Base-by-base conservation (phyloP, 805 yeast species). In the Metschnikowia kunwiensis region DNA sequence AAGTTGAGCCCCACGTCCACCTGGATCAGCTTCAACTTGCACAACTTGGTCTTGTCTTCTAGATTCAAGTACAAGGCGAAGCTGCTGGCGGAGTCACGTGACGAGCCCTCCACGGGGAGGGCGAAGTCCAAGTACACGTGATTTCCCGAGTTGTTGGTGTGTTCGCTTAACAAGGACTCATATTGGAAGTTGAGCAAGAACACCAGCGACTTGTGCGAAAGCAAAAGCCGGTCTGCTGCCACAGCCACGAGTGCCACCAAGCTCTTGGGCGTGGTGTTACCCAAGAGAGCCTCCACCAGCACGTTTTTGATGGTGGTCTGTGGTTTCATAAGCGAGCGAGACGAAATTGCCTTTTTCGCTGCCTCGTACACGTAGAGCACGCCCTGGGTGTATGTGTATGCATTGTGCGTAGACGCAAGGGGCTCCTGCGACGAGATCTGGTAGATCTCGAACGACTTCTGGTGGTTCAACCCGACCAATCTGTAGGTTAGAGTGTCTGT, bases 1-100 rank as follows among this genome's bases (percentile, higher is more conserved):
- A 74, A 75, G 49, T 86, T 85, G 24, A 75, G 61, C 5, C 93
- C 94, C 23, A 79, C 76, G 42, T 80, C 76, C 24, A 81, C 57
- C 32, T 70, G 66, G 36, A 73, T 56, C 36, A 72, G 58, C 43
- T 71, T 67, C 36, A 76, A 55, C 27, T 65, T 59, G 24, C 70
- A 63, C 30, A 61, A 61, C 34, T 72, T 70, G 40, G 72, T 70
- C 41, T 65, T 69, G 8, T 55, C 51, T 37, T 68, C 68, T 35
- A 60, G 60, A 35, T 68, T 57, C 31, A 72, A 56, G 39, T 61
- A 65, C 35, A 74, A 50, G 8, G 68, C 70, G 52, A 64, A 61
- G 1, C 79, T 61, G 27, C 59, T 60, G 33, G 58, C 58, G 3
- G 72, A 57, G 40, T 60, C 67, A 11, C 58, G 39, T 3, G 78